A percentile compares a stretch with the other conserved stretches of the same genome.
phyloP scores from a whole-genome alignment of 768 basidiomycete species.

The Termitomyces sp. region DNA sequence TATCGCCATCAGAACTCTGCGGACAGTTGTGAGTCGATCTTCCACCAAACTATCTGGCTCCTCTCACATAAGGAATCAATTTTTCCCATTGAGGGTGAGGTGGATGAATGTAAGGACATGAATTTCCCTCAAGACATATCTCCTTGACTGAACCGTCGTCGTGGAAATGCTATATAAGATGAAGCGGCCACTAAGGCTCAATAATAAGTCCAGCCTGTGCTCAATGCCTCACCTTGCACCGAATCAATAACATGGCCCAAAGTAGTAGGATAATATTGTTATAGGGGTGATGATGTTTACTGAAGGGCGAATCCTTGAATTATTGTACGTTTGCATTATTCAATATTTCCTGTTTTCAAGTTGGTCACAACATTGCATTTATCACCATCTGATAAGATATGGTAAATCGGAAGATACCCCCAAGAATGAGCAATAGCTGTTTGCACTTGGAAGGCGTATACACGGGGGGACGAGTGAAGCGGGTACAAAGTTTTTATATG shows the following conservation, averaged over 20 bases:
- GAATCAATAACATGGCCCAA: neutral
- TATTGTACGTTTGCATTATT: neutral
- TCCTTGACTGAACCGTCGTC: neutral
- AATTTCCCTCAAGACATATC: neutral
- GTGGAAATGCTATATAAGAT: neutral
- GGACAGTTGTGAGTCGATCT: neutral
- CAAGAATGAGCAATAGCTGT: too few relatives aligned
- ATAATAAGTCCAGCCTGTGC: neutral
- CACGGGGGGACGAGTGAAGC: neutral
- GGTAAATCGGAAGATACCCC: too few relatives aligned
- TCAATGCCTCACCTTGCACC: neutral
- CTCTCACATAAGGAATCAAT: neutral
- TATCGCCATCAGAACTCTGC: neutral
- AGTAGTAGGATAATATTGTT: neutral
- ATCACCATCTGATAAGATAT: neutral
- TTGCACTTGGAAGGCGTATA: too few relatives aligned
- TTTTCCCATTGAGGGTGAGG: neutral
- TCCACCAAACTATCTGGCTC: neutral
- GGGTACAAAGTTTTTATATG: neutral
- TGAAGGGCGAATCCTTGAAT: neutral
- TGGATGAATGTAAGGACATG: neutral
- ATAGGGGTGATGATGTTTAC: neutral
- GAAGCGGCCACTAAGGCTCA: neutral
- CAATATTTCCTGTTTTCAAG: too few relatives aligned
- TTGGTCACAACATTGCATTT: too few relatives aligned